A percentile compares a stretch with the other conserved stretches of the same genome.
These are phyloP conservation scores for Mucor saturninus DNA, from an alignment of 371 early-diverging fungal species.

Conservation along the genomic window DNA sequence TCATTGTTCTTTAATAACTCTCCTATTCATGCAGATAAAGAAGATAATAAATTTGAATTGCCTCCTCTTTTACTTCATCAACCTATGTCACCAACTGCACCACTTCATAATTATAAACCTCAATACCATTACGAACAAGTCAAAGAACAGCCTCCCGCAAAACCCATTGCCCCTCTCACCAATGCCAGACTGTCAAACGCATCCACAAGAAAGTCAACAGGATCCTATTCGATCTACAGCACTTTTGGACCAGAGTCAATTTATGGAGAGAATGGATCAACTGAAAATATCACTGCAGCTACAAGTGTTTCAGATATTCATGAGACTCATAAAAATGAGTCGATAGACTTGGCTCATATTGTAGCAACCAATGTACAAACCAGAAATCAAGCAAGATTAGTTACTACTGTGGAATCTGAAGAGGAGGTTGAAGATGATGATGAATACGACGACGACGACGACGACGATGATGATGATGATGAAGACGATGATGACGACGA, in stretches of 20 bases:
- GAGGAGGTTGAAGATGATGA: conserved; percentile 13
- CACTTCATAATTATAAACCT: conserved; percentile 4
- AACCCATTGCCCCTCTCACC: background rate
- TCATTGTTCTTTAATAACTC: background rate
- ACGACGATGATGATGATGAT: conserved; percentile 8
- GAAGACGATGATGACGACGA: conserved; percentile 22
- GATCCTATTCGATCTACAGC: conserved; percentile 45
- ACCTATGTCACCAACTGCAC: background rate
- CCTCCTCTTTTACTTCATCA: conserved; percentile 8
- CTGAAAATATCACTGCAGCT: conserved; percentile 2
- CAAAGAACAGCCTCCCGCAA: conserved; percentile 2
- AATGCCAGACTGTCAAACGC: conserved; percentile 31
- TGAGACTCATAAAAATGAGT: background rate
- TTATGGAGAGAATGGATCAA: background rate
- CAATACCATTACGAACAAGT: conserved; percentile 8
- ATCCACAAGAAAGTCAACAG: conserved; percentile 42
- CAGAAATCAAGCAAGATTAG: conserved; percentile 20
- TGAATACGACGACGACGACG: conserved; percentile 16
- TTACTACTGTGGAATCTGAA: conserved; percentile 5
- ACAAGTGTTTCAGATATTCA: conserved; percentile 1
- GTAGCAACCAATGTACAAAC: conserved; percentile 28
- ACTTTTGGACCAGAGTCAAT: conserved; percentile 33
- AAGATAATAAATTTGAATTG: conserved; percentile 8
- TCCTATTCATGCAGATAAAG: background rate
- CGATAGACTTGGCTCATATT: background rate